phyloP scores from a whole-genome alignment of 1,284 basidiomycete genomes.

The Flammula alnicola region DNA sequence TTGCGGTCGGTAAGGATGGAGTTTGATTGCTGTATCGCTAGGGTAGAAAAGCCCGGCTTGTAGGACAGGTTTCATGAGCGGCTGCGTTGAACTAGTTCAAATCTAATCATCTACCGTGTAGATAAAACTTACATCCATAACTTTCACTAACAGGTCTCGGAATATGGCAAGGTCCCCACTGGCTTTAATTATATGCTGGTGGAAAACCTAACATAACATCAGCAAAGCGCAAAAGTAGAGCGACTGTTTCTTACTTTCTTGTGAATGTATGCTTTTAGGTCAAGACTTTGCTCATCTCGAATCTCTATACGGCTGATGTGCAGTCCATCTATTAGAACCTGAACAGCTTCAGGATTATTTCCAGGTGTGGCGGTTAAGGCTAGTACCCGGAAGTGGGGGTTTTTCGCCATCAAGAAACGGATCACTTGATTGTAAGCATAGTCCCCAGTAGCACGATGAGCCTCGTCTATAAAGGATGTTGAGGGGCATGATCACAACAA shows the following conservation, averaged over 20 bases:
- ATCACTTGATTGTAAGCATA: constrained; percentile 94
- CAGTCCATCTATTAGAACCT: constrained; percentile 91
- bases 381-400: constrained; percentile 91
- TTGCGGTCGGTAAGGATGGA: constrained; percentile 63
- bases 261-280: constrained; percentile 87
- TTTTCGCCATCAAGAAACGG: constrained; percentile 90
- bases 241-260: constrained; percentile 74
- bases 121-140: constrained; percentile 70
- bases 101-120: neutral
- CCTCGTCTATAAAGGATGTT: constrained; percentile 73
- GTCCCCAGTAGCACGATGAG: constrained; percentile 92
- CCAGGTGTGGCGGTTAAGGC: constrained; percentile 98
- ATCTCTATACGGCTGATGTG: constrained; percentile 98
- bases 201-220: constrained; percentile 50
- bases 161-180: constrained; percentile 60
- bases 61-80: constrained; percentile 41
- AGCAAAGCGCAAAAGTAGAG: neutral
- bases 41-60: constrained; percentile 32
- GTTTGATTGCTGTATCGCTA: constrained; percentile 39
- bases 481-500: constrained; percentile 12
- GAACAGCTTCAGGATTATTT: constrained; percentile 83
- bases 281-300: constrained; percentile 89
- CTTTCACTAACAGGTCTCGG: constrained; percentile 58
- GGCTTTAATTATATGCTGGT: constrained; percentile 77
- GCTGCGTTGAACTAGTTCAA: constrained; percentile 41